These are phyloP conservation scores for Penicillium canescens DNA, from an alignment of 495 filamentous ascomycete genomes.

Conservation along the genomic window DNA sequence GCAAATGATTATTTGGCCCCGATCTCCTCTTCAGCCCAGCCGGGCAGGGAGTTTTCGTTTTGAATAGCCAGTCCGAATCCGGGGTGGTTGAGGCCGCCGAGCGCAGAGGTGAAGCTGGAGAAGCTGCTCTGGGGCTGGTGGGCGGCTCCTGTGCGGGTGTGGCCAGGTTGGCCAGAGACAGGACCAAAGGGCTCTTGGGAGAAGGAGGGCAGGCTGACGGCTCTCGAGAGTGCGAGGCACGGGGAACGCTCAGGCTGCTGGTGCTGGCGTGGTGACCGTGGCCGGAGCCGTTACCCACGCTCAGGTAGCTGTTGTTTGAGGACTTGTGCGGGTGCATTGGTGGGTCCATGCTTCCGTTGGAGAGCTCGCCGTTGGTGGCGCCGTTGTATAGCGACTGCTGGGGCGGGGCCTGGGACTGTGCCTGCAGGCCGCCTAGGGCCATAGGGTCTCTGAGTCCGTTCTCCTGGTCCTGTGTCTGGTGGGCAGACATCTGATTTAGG, in stretches of 20 bases:
- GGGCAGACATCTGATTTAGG: constrained; percentile 79
- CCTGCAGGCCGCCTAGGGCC: constrained; percentile 55
- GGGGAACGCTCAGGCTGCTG: constrained; percentile 55
- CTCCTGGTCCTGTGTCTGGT: constrained; percentile 67
- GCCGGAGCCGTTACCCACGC: constrained; percentile 66
- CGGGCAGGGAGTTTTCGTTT: constrained; percentile 61
- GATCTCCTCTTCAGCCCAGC: constrained; percentile 67
- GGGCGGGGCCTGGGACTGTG: constrained; percentile 58
- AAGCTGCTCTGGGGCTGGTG: constrained; percentile 59
- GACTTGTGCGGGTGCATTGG: constrained; percentile 58
- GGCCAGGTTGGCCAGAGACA: constrained; percentile 38
- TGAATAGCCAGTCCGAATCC: constrained; percentile 64
- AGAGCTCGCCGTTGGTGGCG: constrained; percentile 53
- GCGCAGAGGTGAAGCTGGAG: constrained; percentile 56
- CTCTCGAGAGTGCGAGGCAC: constrained; percentile 77
- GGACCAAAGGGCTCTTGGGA: constrained; percentile 60
- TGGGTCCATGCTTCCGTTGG: constrained; percentile 52
- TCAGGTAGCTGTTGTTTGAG: constrained; percentile 52
- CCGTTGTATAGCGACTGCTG: constrained; percentile 55
- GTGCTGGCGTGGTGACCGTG: constrained; percentile 54
- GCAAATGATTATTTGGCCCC: constrained; percentile 49
- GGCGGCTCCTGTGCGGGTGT: constrained; percentile 44
- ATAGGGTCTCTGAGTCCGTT: constrained; percentile 50
- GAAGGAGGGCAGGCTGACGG: constrained; percentile 79
- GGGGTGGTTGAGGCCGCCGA: constrained; percentile 57